phyloP scores from a whole-genome alignment of 1,284 basidiomycete species.

The Neotropicomus parvogracilis region DNA sequence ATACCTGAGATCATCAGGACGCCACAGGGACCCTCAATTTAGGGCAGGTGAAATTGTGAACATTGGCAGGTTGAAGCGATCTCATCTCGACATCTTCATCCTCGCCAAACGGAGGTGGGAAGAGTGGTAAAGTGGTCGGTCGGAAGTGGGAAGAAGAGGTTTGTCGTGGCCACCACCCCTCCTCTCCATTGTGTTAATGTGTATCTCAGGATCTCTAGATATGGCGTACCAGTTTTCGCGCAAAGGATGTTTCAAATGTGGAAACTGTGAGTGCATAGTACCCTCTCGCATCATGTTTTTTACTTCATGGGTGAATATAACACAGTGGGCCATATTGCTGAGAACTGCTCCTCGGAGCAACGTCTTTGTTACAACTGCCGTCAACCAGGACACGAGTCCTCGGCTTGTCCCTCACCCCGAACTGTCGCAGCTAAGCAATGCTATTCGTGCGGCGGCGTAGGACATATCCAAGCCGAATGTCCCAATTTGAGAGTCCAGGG shows the following conservation, averaged over 20 bases:
- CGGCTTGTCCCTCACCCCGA: slow-evolving; percentile 80
- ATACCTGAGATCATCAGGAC: slow-evolving; percentile 13
- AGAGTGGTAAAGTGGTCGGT: slow-evolving; percentile 43
- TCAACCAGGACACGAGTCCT: slow-evolving; percentile 86
- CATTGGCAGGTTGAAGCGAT: slow-evolving; percentile 26
- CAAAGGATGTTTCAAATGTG: slow-evolving; percentile 86
- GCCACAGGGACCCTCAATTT: slow-evolving; percentile 34
- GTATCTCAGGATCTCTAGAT: slow-evolving; percentile 30
- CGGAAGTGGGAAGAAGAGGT: slow-evolving; percentile 46
- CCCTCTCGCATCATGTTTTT: slow-evolving; percentile 15
- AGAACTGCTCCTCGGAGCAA: slow-evolving; percentile 82
- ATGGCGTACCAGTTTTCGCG: slow-evolving; percentile 78
- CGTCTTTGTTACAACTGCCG: slow-evolving; percentile 91
- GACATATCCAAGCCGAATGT: slow-evolving; percentile 80
- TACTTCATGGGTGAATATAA: slow-evolving; percentile 18
- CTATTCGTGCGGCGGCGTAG: slow-evolving; percentile 75
- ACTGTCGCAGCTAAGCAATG: slow-evolving; percentile 53
- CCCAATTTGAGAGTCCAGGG: slow-evolving; percentile 71
- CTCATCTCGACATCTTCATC: slow-evolving; percentile 38
- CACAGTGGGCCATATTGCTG: slow-evolving; percentile 87
- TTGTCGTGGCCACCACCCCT: slow-evolving; percentile 8
- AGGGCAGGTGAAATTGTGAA: slow-evolving; percentile 32
- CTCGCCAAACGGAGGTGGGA: slow-evolving; percentile 42
- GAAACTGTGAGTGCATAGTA: slow-evolving; percentile 58
- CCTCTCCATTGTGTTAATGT: slow-evolving; percentile 10